Conservation (phyloP, 2,329 filamentous ascomycete species). For the Exophiala sp. region DNA sequence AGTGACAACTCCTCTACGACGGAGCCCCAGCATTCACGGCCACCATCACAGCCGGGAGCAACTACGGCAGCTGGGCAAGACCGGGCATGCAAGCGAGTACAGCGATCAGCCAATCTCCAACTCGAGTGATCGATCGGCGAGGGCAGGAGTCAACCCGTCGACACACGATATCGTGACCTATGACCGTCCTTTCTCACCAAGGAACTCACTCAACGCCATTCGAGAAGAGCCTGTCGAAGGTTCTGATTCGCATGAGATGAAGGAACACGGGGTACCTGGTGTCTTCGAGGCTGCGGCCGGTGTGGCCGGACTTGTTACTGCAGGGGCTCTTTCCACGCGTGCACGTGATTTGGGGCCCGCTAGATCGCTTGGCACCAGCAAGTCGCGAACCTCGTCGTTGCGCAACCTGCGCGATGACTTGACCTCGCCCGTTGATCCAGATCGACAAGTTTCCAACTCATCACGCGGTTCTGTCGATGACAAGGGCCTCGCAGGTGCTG, state of each 20-base stretch:
- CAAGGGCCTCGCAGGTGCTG: conserved; percentile 72
- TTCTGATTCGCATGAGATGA: conserved; percentile 40
- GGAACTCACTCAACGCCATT: conserved; percentile 50
- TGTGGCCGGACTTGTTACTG: conserved; percentile 13
- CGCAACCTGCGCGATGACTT: conserved; percentile 36
- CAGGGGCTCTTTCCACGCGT: not conserved
- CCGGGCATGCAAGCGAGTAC: not conserved
- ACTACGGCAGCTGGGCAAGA: conserved; percentile 9
- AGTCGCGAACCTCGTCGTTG: conserved; percentile 40
- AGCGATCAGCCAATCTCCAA: conserved; percentile 21
- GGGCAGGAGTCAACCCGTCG: conserved; percentile 33
- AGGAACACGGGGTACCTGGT: conserved; percentile 30
- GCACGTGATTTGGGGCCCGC: conserved; percentile 24
- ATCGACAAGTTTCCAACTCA: conserved; percentile 10
- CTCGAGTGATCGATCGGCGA: conserved; percentile 19
- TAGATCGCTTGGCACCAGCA: conserved; percentile 35
- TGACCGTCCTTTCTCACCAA: conserved; percentile 32
- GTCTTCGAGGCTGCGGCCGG: conserved; percentile 14
- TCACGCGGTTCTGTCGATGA: conserved; percentile 64
- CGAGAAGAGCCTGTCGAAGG: conserved; percentile 37
- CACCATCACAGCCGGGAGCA: conserved; percentile 31
- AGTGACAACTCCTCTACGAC: conserved; percentile 22
- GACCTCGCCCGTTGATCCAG: conserved; percentile 24
- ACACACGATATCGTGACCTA: conserved; percentile 30
- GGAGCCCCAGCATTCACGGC: conserved; percentile 37